Conservation (phyloP, 495 filamentous ascomycete genomes). For the Aspergillus carlsbadensis region DNA sequence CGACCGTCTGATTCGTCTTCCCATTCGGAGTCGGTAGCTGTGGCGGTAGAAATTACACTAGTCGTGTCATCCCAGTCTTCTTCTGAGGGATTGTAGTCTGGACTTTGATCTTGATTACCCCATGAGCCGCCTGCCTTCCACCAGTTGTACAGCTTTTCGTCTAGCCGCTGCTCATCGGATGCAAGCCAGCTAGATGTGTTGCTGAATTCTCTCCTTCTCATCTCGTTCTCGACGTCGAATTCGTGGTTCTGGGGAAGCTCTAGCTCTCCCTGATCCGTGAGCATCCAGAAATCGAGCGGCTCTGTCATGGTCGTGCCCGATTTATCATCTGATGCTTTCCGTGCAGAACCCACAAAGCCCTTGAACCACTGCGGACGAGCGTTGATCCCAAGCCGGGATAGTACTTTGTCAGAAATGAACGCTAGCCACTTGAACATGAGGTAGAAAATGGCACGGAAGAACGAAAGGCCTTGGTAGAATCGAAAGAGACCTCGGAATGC, state of each 20-base stretch:
- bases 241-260: constrained; percentile 55
- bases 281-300: constrained; percentile 58
- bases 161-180: constrained; percentile 63
- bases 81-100: constrained; percentile 58
- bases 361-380: constrained; percentile 63
- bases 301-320: constrained; percentile 22
- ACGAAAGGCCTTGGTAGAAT: constrained; percentile 70
- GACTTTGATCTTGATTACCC: constrained; percentile 75
- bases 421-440: constrained; percentile 62
- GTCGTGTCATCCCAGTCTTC: constrained; percentile 71
- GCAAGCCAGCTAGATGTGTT: constrained; percentile 29
- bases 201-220: constrained; percentile 55
- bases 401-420: constrained; percentile 48
- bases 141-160: constrained; percentile 72
- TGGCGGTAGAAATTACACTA: constrained; percentile 69
- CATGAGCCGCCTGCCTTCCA: constrained; percentile 79
- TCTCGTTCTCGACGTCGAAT: constrained; percentile 76
- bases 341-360: constrained; percentile 27
- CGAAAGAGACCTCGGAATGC: constrained; percentile 69
- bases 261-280: constrained; percentile 56
- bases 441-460: constrained; percentile 68
- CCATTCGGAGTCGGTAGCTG: constrained; percentile 56
- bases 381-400: constrained; percentile 61
- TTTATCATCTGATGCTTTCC: constrained; percentile 16
- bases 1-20: constrained; percentile 58